Evolutionary conservation across 1,139 yeast species (phyloP).

Genomic region (Suhomyces maxii): DNA sequence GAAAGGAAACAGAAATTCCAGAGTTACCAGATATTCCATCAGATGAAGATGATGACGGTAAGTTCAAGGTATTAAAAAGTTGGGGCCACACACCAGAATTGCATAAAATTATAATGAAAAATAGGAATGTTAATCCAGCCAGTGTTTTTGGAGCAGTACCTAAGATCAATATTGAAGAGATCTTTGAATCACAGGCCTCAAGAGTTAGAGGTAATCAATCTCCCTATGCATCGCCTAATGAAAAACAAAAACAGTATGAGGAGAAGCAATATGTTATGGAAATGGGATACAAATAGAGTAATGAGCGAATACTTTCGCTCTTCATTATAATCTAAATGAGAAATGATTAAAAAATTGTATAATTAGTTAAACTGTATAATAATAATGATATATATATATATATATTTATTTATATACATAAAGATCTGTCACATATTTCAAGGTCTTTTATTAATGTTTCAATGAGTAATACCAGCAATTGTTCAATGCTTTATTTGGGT

Average conservation of each 20-base stretch:
- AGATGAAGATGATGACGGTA: conserved; percentile 55
- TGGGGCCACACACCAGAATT: conserved; percentile 78
- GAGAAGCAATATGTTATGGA: conserved; percentile 48
- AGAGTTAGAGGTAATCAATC: conserved; percentile 58
- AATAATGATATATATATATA: neutral
- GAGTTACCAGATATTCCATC: conserved; percentile 49
- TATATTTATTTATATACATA: neutral
- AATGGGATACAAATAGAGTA: conserved; percentile 48
- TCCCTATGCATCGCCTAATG: conserved; percentile 37
- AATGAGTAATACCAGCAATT: too few relatives aligned
- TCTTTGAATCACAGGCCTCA: conserved; percentile 55
- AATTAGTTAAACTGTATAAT: too few relatives aligned
- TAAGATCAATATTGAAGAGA: conserved; percentile 64
- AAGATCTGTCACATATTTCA: too few relatives aligned
- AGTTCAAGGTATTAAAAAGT: conserved; percentile 46
- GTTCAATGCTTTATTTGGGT: too few relatives aligned
- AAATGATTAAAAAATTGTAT: neutral
- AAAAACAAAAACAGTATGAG: conserved; percentile 37
- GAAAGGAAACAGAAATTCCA: neutral
- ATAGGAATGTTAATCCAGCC: conserved; percentile 67
- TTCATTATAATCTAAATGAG: neutral
- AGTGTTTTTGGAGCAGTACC: conserved; percentile 78
- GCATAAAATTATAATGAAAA: conserved; percentile 51
- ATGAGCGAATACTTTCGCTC: too few relatives aligned
- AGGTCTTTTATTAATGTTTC: too few relatives aligned